These are phyloP conservation scores for Termitomyces heimii DNA, from an alignment of 768 basidiomycete species.

Conservation along the genomic window DNA sequence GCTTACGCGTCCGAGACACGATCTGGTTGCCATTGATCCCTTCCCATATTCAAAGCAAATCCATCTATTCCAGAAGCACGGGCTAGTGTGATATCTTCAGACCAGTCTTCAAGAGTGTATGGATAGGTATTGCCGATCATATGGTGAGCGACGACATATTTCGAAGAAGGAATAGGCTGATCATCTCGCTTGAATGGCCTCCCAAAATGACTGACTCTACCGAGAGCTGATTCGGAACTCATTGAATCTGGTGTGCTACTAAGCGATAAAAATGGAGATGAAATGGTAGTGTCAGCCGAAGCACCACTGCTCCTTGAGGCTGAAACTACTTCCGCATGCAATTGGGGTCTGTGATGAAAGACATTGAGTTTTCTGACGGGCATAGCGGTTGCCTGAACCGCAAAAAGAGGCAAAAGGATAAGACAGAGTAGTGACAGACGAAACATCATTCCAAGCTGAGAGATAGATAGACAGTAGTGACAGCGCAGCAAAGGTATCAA, in stretches of 20 bases:
- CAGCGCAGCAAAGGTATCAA: slow-evolving; percentile 6
- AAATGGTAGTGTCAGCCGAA: not conserved
- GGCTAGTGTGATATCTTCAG: slow-evolving; percentile 50
- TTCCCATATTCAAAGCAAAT: slow-evolving; percentile 68
- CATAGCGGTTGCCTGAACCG: slow-evolving; percentile 4
- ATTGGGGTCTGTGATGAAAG: not conserved
- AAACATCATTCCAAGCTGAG: not conserved
- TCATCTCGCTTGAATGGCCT: not conserved
- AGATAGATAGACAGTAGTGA: not conserved
- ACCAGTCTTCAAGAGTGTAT: slow-evolving; percentile 44
- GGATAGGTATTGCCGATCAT: slow-evolving; percentile 69
- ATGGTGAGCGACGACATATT: slow-evolving; percentile 53
- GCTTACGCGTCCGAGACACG: slow-evolving; percentile 62
- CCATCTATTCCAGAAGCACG: slow-evolving; percentile 56
- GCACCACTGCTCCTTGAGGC: not conserved
- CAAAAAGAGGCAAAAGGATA: slow-evolving; percentile 5
- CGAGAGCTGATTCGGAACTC: not conserved
- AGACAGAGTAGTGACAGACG: slow-evolving; percentile 6
- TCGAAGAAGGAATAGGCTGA: slow-evolving; percentile 15
- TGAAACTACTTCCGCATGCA: not conserved
- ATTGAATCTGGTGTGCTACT: not conserved
- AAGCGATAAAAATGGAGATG: not conserved
- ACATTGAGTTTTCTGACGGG: slow-evolving; percentile 3
- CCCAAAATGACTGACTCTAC: not conserved
- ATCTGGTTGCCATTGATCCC: slow-evolving; percentile 54